Base-by-base conservation (phyloP, 352 stramenopile genomes). In the Globisporangium acanthophoron region DNA sequence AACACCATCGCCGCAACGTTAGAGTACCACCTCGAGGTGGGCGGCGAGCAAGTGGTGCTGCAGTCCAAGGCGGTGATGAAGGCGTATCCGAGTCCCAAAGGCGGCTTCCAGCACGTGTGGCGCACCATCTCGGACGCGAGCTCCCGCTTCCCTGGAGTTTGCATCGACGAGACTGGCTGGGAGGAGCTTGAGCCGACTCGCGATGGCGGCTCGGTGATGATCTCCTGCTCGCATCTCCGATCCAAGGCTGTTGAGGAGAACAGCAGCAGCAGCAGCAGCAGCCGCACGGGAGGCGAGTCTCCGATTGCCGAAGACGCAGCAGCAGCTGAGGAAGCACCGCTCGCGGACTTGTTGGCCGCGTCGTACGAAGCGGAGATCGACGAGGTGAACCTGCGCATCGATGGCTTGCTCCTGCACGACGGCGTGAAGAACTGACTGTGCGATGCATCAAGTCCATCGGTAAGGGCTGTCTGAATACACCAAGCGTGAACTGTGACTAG, bases 131-230 rank as follows among this genome's bases (percentile, higher is more conserved):
- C 46, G 1, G 37, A n/a, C 0, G 24, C 21, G 8, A 20, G n/a
- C 12, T 37, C 35, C 4, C 49, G 37, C 5, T 54, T 61, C 18
- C 33, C 45, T 1, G 46, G 56, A 9, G 56, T 61, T 1, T 56
- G 9, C 18, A 24, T 56, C 18, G 16, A 62, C 7, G 56, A 62
- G 13, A 50, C 18, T 0, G 24, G 56, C 2, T 62, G 56, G 56
- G 35, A 52, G 1, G 47, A 44, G 48, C 18, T 62, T 1, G 13
- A 18, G 0, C 18, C 54, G 16, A 58, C 53, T 9, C 3, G 4
- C 3, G 20, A 49, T 18, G 33, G 27, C 24, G 40, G 52, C 27
- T 29, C 52, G 9, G 27, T 43, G 27, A 29, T 49, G 7, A 41
- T 58, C 40, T 35, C 18, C 16, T 44, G 43, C n/a, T 52, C 41